phyloP scores from a whole-genome alignment of 352 stramenopile genomes.

The Phytophthora sansomeana region DNA sequence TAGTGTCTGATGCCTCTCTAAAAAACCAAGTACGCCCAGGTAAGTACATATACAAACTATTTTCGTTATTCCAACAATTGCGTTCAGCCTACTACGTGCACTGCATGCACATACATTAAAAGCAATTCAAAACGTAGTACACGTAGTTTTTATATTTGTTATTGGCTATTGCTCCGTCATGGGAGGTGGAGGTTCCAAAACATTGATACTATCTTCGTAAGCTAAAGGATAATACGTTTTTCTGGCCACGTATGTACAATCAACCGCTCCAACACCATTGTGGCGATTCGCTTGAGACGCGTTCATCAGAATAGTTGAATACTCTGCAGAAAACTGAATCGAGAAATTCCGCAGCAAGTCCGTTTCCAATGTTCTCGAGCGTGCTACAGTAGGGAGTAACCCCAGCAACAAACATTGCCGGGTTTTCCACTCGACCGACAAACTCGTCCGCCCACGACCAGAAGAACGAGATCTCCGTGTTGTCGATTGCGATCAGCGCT shows the following conservation, averaged over 20 bases:
- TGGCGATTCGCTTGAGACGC: slow-evolving; percentile 5
- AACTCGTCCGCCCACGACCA: slow-evolving; percentile 7
- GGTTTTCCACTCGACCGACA: background rate
- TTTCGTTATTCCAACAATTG: background rate
- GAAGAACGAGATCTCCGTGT: slow-evolving; percentile 2
- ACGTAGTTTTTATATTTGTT: too few species aligned
- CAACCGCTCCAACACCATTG: background rate
- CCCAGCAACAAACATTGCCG: background rate
- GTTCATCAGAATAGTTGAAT: slow-evolving; percentile 16
- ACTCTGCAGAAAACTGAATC: background rate
- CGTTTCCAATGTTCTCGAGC: slow-evolving; percentile 1
- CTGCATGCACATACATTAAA: too few species aligned
- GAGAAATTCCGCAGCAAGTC: background rate
- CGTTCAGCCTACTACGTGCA: too few species aligned
- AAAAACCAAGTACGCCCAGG: too few species aligned
- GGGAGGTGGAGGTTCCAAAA: background rate
- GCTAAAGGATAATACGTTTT: slow-evolving; percentile 7
- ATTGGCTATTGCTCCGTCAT: background rate
- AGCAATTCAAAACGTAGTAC: background rate
- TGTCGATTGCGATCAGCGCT: background rate
- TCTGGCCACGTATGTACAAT: background rate
- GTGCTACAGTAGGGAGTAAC: slow-evolving; percentile 1
- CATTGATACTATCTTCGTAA: slow-evolving; percentile 10
- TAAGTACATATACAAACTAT: too few species aligned
- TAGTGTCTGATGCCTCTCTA: too few species aligned